Conservation (phyloP, 177 flowering plant species). For the Vitis hybrid region DNA sequence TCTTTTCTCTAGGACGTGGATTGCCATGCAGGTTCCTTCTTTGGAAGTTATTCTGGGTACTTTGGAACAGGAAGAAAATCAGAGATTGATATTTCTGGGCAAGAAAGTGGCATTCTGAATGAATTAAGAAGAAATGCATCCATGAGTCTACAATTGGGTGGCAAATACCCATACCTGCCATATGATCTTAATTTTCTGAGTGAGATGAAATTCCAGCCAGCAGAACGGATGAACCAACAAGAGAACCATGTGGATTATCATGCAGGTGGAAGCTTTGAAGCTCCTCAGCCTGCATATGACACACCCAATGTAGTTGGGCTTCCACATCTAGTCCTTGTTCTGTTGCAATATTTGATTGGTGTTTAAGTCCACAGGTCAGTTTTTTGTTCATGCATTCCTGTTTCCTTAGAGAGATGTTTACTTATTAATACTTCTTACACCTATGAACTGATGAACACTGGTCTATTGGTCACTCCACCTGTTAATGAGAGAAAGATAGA, state of each 20-base stretch:
- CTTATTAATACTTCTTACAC: too few relatives aligned
- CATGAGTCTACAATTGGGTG: conserved; percentile 24
- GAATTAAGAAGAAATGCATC: conserved; percentile 31
- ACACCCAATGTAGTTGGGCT: conserved; percentile 26
- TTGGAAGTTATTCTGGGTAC: conserved; percentile 36
- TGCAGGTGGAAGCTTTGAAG: conserved; percentile 27
- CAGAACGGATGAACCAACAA: conserved; percentile 20
- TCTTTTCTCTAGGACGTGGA: conserved; percentile 25
- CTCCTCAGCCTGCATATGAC: conserved; percentile 24
- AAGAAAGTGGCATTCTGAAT: conserved; percentile 29
- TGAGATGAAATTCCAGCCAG: conserved; percentile 25
- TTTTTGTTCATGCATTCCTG: neutral
- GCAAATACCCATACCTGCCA: conserved; percentile 27
- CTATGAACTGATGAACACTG: too few relatives aligned
- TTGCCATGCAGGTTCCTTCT: conserved; percentile 30
- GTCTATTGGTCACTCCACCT: too few relatives aligned
- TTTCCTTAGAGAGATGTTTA: too few relatives aligned
- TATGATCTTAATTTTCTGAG: conserved; percentile 20
- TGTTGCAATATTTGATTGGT: conserved; percentile 27
- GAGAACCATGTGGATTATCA: conserved; percentile 27
- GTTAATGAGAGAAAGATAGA: too few relatives aligned
- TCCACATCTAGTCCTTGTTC: conserved; percentile 29
- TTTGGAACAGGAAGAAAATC: conserved; percentile 24
- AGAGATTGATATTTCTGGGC: conserved; percentile 29
- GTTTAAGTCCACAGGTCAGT: conserved; percentile 26